Evolutionary conservation across 1,284 basidiomycete species (phyloP).

Genomic region (Rhodotorula sp.): DNA sequence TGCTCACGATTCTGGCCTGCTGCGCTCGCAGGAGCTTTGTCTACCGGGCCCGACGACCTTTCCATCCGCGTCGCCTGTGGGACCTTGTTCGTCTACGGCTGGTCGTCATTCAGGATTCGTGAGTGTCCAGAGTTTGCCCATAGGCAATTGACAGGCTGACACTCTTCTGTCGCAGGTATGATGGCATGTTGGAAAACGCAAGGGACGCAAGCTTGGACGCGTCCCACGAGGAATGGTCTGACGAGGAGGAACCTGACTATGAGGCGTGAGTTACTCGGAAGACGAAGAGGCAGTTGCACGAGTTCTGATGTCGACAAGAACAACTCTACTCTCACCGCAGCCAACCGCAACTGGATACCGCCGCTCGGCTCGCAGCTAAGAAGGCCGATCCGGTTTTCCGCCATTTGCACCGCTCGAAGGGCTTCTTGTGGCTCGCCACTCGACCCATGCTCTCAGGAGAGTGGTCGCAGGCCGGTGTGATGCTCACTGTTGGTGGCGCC

Average conservation of each 20-base stretch:
- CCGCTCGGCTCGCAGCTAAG: slow-evolving; percentile 50
- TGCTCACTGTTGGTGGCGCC: slow-evolving; percentile 52
- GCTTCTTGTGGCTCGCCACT: slow-evolving; percentile 53
- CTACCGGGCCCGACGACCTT: slow-evolving; percentile 51
- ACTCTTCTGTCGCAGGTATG: slow-evolving; percentile 1
- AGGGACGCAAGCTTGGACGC: slow-evolving; percentile 13
- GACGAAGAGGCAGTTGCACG: not conserved
- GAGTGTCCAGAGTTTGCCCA: not conserved
- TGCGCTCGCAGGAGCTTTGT: slow-evolving; percentile 36
- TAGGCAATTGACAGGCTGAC: not conserved
- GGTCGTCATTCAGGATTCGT: slow-evolving; percentile 49
- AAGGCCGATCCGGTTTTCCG: slow-evolving; percentile 48
- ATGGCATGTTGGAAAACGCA: slow-evolving; percentile 27
- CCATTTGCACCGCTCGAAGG: slow-evolving; percentile 52
- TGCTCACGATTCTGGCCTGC: not conserved
- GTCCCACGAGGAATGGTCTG: slow-evolving; percentile 11
- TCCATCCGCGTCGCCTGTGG: slow-evolving; percentile 54
- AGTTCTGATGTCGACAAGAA: too few species aligned
- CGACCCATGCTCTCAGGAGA: slow-evolving; percentile 50
- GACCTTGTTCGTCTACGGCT: slow-evolving; percentile 51
- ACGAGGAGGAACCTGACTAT: slow-evolving; percentile 14
- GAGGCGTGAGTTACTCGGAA: slow-evolving; percentile 9
- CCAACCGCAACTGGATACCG: slow-evolving; percentile 52
- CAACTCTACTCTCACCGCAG: slow-evolving; percentile 11
- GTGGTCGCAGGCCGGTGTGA: slow-evolving; percentile 54